Evolutionary conservation across 805 yeast species (phyloP), one percentile per base, ranked within the genome.

Genomic region (Saturnispora quitensis): DNA sequence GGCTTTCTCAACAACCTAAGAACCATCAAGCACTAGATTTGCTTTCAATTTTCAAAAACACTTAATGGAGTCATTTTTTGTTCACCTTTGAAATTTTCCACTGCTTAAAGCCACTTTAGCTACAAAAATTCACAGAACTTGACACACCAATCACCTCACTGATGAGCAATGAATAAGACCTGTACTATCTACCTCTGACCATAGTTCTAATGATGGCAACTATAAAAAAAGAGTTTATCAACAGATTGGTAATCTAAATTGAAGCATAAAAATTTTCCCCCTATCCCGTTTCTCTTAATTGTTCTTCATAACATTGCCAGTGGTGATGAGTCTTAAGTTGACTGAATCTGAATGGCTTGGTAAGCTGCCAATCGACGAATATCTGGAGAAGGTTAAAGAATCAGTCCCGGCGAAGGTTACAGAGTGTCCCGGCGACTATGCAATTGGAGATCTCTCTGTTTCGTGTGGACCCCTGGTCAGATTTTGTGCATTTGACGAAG

Each of bases 391-490:
- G 28, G 66, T 62, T 10, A 45, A 54, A 12, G 52, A 56, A 1
- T 45, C 58, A 3, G 48, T 50, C 9, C 68, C 70, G 0, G 53
- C 54, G 1, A 57, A 54, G 8, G 49, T 58, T 5, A 48, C 50
- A 0, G 56, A 43, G 3, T 48, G 56, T 35, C 68, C 68, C 3
- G 48, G 56, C 6, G 66, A 65, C 44, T 56, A 43, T 17, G 47
- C 42, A 2, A 46, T 67, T 28, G 69, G 69, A 1, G 44, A 59
- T 2, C 51, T 73, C n/a, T 73, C 76, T 40, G 70, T 82, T 20
- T 69, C 73, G 47, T 82, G 87, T 63, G 98, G 98, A 2, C 98
- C 98, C 0, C 70, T 83, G 31, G 67, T 90, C 47, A 73, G 93
- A 52, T 76, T 84, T 46, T 68, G 80, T 53, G 89, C 84, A 6